Conservation (phyloP, 2,329 filamentous ascomycete genomes). For the Colletotrichum acutatum region DNA sequence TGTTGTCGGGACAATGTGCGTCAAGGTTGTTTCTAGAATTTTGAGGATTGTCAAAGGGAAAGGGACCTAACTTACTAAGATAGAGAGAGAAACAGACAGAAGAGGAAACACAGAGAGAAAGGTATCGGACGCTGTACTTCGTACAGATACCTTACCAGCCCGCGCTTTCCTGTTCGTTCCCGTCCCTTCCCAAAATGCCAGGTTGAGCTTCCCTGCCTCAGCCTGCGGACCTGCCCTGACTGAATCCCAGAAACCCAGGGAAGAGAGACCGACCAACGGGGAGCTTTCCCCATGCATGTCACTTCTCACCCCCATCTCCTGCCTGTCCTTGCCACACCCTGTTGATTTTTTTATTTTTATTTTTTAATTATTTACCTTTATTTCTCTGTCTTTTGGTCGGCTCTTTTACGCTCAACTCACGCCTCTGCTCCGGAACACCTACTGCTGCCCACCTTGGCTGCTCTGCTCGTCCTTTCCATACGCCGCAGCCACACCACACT, state of each 20-base stretch:
- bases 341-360: slow-evolving; percentile 19
- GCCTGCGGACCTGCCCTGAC: slow-evolving; percentile 16
- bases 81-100: neutral
- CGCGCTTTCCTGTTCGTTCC: too few species aligned
- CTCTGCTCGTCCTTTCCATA: neutral
- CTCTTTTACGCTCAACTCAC: slow-evolving; percentile 15
- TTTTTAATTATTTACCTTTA: neutral
- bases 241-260: neutral
- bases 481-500: slow-evolving; percentile 19
- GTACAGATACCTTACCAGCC: too few species aligned
- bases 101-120: neutral
- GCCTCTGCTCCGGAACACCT: neutral
- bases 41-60: neutral
- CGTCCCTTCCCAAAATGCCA: too few species aligned
- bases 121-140: too few species aligned
- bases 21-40: neutral
- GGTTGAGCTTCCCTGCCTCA: neutral
- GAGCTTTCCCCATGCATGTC: slow-evolving; percentile 29
- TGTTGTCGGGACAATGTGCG: neutral
- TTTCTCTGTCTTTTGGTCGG: neutral
- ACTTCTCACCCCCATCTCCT: slow-evolving; percentile 26
- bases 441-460: neutral
- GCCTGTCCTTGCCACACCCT: slow-evolving; percentile 19
- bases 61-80: neutral
- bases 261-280: neutral